Conservation (phyloP, 1,284 basidiomycete genomes). For the Xanthoconium separans region DNA sequence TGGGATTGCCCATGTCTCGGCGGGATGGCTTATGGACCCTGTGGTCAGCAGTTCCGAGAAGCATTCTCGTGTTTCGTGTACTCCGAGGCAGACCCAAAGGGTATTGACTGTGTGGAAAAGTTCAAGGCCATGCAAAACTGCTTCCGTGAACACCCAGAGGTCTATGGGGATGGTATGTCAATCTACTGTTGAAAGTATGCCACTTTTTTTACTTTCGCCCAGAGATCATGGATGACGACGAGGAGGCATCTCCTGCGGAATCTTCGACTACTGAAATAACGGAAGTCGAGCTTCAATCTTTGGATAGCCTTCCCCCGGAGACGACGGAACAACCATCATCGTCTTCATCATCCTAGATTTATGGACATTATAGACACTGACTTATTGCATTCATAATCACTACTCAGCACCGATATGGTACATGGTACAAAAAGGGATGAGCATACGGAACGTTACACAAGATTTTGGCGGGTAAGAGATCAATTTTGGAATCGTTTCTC, state of each 20-base stretch:
- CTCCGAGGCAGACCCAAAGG: conserved; percentile 95
- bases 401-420: conserved; percentile 27
- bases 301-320: conserved; percentile 9
- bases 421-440: conserved; percentile 15
- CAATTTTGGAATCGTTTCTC: conserved; percentile 64
- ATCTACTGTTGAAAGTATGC: conserved; percentile 2
- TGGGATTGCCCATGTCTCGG: conserved; percentile 98
- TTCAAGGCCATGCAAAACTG: conserved; percentile 99
- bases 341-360: conserved; percentile 22
- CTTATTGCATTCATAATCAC: conserved; percentile 33
- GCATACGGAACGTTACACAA: conserved; percentile 3
- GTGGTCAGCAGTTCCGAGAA: conserved; percentile 90
- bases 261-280: conserved; percentile 8
- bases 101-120: conserved; percentile 96
- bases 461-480: conserved; percentile 12
- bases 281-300: conserved; percentile 1
- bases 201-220: conserved; percentile 8
- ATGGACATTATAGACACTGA: conserved; percentile 25
- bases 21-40: conserved; percentile 98
- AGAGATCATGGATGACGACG: conserved; percentile 65
- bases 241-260: conserved; percentile 36
- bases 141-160: conserved; percentile 93
- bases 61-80: conserved; percentile 98
- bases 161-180: conserved; percentile 86
- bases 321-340: conserved; percentile 9